These are phyloP conservation scores for Zymoseptoria ardabiliae DNA, from an alignment of 2,329 filamentous ascomycete species.

Conservation along the genomic window DNA sequence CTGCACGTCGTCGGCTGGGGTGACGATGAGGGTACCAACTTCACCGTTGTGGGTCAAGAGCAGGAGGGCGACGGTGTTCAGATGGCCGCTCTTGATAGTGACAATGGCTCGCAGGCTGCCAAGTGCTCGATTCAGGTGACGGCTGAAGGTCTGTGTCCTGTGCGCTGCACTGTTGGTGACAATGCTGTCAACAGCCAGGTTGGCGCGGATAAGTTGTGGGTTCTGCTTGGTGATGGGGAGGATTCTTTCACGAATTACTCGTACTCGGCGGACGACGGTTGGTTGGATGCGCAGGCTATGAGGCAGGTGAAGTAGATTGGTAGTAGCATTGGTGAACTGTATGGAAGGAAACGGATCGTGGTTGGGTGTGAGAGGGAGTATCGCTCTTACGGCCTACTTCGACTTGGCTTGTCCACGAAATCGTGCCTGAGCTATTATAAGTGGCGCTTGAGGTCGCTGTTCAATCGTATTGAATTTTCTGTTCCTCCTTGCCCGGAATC, in stretches of 20 bases:
- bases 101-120: background rate
- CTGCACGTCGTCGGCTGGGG: background rate
- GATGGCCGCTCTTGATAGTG: background rate
- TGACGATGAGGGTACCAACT: background rate
- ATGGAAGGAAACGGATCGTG: too few relatives aligned
- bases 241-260: background rate
- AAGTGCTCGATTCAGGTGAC: background rate
- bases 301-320: background rate
- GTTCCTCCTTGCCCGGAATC: background rate
- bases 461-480: background rate
- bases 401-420: background rate
- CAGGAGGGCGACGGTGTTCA: background rate
- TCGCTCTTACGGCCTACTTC: background rate
- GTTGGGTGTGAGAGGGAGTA: too few relatives aligned
- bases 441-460: background rate
- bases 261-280: background rate
- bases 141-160: background rate
- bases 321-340: too few relatives aligned
- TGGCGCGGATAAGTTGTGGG: background rate
- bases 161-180: background rate
- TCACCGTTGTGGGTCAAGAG: slow-evolving; percentile 2
- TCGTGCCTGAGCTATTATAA: background rate
- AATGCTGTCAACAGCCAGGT: background rate
- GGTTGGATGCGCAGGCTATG: background rate
- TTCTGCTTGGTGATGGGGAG: background rate